Evolutionary conservation across 768 basidiomycete species (phyloP).

Genomic region (Psilocybe subaeruginosa): DNA sequence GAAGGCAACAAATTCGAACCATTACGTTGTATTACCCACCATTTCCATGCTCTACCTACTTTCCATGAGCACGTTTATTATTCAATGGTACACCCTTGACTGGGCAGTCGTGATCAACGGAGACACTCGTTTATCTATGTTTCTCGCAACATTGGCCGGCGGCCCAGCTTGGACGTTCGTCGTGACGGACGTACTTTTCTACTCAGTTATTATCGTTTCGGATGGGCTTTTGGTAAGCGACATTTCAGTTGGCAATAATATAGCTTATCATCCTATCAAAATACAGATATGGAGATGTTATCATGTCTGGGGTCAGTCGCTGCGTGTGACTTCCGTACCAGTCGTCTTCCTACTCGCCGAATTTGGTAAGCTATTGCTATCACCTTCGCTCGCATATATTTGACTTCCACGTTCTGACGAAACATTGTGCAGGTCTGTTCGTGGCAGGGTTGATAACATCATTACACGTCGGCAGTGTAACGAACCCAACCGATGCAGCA

Average conservation of each 20-base stretch:
- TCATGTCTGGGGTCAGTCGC: not conserved
- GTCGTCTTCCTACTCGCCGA: not conserved
- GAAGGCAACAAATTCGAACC: not conserved
- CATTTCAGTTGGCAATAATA: not conserved
- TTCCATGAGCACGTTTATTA: not conserved
- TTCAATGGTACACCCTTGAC: not conserved
- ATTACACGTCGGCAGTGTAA: no score
- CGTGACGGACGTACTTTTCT: not conserved
- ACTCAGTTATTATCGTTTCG: not conserved
- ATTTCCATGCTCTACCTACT: not conserved
- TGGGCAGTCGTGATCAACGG: not conserved
- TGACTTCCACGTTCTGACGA: no score
- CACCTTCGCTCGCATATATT: no score
- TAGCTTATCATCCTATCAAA: not conserved
- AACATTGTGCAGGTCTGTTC: no score
- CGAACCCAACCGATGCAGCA: no score
- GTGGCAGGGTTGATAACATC: no score
- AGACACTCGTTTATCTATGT: not conserved
- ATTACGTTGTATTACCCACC: not conserved
- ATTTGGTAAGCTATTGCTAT: not conserved
- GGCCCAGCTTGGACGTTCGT: not conserved
- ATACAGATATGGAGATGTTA: not conserved
- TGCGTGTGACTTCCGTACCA: not conserved
- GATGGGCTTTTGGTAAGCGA: not conserved
- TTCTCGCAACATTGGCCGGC: not conserved